These are phyloP conservation scores for Voacanga thouarsii DNA, from an alignment of 257 asterid species.

Conservation along the genomic window DNA sequence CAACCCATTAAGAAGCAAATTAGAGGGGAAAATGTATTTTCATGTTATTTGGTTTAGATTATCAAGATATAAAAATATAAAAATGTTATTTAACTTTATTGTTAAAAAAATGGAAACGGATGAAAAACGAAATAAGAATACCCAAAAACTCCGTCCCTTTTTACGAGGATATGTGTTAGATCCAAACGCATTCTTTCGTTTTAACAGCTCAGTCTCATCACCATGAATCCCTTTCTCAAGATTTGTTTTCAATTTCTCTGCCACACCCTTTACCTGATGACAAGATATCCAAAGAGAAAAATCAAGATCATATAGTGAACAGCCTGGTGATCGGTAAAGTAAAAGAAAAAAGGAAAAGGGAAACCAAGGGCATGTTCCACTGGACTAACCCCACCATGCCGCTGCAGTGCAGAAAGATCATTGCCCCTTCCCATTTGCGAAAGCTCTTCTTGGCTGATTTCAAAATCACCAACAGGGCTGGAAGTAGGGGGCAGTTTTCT, in stretches of 20 bases:
- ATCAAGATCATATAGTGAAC: background rate
- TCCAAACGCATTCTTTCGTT: slow-evolving; percentile 74
- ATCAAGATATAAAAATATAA: background rate
- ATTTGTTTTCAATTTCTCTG: slow-evolving; percentile 59
- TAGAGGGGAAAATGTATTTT: slow-evolving; percentile 6
- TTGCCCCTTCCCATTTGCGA: slow-evolving; percentile 62
- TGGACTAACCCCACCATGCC: slow-evolving; percentile 81
- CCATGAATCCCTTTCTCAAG: slow-evolving; percentile 69
- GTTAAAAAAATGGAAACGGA: background rate
- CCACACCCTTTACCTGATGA: slow-evolving; percentile 63
- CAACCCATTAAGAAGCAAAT: slow-evolving; percentile 13
- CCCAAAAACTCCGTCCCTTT: slow-evolving; percentile 92
- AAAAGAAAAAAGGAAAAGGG: background rate
- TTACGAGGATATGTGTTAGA: slow-evolving; percentile 93
- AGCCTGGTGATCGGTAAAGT: background rate
- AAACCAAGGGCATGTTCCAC: slow-evolving; percentile 1
- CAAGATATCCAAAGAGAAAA: slow-evolving; percentile 6
- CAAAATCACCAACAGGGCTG: slow-evolving; percentile 55
- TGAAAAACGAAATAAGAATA: slow-evolving; percentile 25
- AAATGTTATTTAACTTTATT: too few species aligned
- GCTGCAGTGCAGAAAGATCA: slow-evolving; percentile 54
- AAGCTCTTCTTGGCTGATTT: slow-evolving; percentile 71
- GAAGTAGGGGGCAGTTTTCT: slow-evolving; percentile 34
- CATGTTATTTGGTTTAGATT: background rate
- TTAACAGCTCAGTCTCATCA: slow-evolving; percentile 58